Evolutionary conservation across 306 rosid species (phyloP), one percentile per base, ranked within the genome.

Genomic region (Alnus rubra): DNA sequence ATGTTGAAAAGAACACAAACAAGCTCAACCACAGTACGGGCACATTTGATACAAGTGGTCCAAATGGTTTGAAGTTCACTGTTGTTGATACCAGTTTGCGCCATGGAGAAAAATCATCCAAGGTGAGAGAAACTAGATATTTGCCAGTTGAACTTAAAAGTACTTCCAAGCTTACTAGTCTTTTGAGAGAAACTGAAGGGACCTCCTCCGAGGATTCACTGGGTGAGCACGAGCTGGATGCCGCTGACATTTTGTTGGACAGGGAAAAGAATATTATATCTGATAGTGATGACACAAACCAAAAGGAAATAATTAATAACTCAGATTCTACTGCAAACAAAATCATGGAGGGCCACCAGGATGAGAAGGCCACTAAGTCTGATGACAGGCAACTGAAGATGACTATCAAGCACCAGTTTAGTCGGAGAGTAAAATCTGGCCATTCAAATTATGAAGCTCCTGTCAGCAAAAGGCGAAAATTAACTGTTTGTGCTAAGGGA

Each of bases 21-120:
- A 82, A 76, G 75, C 78, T 82, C 55, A 84, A 79, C 74, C 78
- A 76, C 74, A 44, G 42, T 48, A 84, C 80, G 73, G 84, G 73
- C 52, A 74, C 42, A 37, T 47, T 49, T 72, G 64, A 85, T 35
- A 63, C 60, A 39, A 75, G 58, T 65, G 79, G 69, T 39, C 78
- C 83, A 31, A 83, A 84, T 71, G 73, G 65, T 18, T 60, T 77
- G 75, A 86, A 71, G 85, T 82, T 84, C 82, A 86, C 88, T 60
- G 82, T 88, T 69, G 82, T 80, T 30, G 94, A 92, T 82, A 87
- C 94, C 63, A 88, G 90, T 80, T 76, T 82, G 70, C 86, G 76
- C 54, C 74, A 70, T 65, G 83, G 82, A 50, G 90, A 90, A 73
- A 86, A 88, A 77, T 81, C 80, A 47, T 76, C 84, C 15, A 85